phyloP scores from a whole-genome alignment of 306 rosid species.

The Sesbania bispinosa region DNA sequence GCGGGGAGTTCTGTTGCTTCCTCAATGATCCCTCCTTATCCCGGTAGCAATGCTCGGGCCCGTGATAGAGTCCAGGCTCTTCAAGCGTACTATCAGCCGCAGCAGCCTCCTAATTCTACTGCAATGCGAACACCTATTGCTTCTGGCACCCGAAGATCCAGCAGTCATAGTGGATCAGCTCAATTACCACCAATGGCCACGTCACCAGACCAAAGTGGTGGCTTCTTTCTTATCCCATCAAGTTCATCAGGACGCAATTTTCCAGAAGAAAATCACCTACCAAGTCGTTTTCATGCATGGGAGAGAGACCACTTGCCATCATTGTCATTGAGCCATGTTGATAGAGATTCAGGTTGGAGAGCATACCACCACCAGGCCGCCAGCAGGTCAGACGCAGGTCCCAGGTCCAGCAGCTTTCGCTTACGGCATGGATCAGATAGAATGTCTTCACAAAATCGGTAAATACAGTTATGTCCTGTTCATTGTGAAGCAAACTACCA shows the following conservation, averaged over 20 bases:
- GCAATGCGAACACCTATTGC: slow-evolving; percentile 59
- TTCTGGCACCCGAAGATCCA: slow-evolving; percentile 82
- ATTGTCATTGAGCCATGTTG: slow-evolving; percentile 52
- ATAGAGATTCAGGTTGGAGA: slow-evolving; percentile 79
- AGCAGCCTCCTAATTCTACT: slow-evolving; percentile 65
- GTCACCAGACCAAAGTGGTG: slow-evolving; percentile 71
- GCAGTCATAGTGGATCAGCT: slow-evolving; percentile 69
- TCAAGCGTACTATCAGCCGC: slow-evolving; percentile 92
- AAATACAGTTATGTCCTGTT: slow-evolving; percentile 36
- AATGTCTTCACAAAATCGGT: slow-evolving; percentile 77
- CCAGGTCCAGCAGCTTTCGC: slow-evolving; percentile 60
- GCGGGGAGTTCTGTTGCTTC: slow-evolving; percentile 81
- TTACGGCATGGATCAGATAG: slow-evolving; percentile 79
- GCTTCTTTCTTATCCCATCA: slow-evolving; percentile 72
- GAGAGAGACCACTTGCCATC: slow-evolving; percentile 78
- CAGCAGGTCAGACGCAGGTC: slow-evolving; percentile 56
- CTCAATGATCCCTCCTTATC: slow-evolving; percentile 93
- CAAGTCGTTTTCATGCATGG: slow-evolving; percentile 64
- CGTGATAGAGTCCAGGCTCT: slow-evolving; percentile 96
- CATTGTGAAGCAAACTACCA: slow-evolving; percentile 58
- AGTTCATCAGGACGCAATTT: slow-evolving; percentile 71
- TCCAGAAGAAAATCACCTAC: slow-evolving; percentile 66
- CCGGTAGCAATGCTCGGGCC: slow-evolving; percentile 91
- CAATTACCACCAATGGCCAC: slow-evolving; percentile 64
- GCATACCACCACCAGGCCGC: slow-evolving; percentile 70